phyloP scores from a whole-genome alignment of 2,329 filamentous ascomycete species.

The Biscogniauxia sp. region DNA sequence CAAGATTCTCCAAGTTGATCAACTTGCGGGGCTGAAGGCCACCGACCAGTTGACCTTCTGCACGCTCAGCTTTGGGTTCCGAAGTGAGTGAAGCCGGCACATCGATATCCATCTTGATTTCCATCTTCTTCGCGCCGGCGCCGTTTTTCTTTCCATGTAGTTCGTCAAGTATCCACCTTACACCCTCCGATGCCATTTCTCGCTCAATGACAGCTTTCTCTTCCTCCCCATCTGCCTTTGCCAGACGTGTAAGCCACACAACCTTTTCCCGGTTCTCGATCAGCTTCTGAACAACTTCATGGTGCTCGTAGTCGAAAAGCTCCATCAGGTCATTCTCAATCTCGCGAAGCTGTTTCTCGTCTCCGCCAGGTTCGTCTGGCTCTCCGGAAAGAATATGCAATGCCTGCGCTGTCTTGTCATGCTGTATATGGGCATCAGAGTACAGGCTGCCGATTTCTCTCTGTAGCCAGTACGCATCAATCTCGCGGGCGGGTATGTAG shows the following conservation, averaged over 20 bases:
- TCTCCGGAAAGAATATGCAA: conserved; percentile 79
- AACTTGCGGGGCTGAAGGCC: conserved; percentile 82
- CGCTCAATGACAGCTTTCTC: conserved; percentile 76
- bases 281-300: conserved; percentile 86
- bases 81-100: conserved; percentile 59
- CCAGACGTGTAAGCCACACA: conserved; percentile 89
- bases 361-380: conserved; percentile 66
- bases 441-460: conserved; percentile 87
- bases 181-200: conserved; percentile 86
- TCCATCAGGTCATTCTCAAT: conserved; percentile 99
- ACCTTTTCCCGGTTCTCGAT: conserved; percentile 92
- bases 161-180: conserved; percentile 84
- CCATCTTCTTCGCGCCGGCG: conserved; percentile 66
- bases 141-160: conserved; percentile 69
- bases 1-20: conserved; percentile 91
- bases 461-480: conserved; percentile 97
- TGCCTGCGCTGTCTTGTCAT: conserved; percentile 85
- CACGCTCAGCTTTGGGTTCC: conserved; percentile 50
- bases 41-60: conserved; percentile 70
- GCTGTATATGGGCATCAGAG: conserved; percentile 86
- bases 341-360: conserved; percentile 83
- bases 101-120: conserved; percentile 95
- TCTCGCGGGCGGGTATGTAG: conserved; percentile 77
- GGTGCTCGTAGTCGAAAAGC: conserved; percentile 94
- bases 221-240: conserved; percentile 75